Evolutionary conservation across 2,329 filamentous ascomycete genomes (phyloP).

Genomic region (Chaetoscypha palmicola): DNA sequence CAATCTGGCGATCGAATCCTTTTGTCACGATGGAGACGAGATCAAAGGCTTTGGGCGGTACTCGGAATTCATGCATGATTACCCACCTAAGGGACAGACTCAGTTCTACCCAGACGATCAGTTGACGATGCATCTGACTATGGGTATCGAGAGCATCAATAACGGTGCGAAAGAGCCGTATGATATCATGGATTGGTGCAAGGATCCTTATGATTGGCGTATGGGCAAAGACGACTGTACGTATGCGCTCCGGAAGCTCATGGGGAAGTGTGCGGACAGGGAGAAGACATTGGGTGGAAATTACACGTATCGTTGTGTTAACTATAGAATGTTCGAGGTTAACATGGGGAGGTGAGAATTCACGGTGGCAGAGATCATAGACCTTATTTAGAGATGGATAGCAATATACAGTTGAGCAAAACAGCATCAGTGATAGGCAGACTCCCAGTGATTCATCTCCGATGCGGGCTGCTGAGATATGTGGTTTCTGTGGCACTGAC

Average conservation of each 20-base stretch:
- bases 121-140: neutral
- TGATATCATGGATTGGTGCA: neutral
- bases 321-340: neutral
- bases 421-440: too few species aligned
- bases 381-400: too few species aligned
- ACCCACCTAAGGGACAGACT: neutral
- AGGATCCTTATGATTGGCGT: neutral
- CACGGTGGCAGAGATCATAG: too few species aligned
- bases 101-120: neutral
- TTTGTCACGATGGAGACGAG: neutral
- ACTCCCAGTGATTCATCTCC: too few species aligned
- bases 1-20: neutral
- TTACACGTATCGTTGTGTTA: neutral
- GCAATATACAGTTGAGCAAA: too few species aligned
- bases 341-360: too few species aligned
- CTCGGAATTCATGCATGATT: neutral
- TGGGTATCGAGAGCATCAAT: neutral
- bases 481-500: too few species aligned
- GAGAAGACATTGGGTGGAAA: neutral
- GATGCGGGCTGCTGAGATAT: too few species aligned
- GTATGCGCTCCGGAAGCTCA: neutral
- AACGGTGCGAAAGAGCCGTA: neutral
- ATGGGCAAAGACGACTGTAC: neutral
- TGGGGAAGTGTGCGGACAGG: neutral
- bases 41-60: neutral